A percentile compares a stretch with the other conserved stretches of the same genome.
Conservation (phyloP, 257 asterid species). For the Solanum gandarillasii region DNA sequence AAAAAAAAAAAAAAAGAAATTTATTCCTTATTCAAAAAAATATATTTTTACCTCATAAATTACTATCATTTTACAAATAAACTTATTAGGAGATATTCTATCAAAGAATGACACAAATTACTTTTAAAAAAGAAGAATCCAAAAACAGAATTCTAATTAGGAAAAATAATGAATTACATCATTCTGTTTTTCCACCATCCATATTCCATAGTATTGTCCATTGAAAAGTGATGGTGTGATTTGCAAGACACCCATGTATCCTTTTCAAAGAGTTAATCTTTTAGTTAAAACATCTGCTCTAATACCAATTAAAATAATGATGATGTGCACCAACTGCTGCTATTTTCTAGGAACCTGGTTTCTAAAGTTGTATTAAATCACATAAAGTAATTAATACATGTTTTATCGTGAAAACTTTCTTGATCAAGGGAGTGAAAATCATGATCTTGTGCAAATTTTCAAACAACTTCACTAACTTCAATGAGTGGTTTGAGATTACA, state of each 20-base stretch:
- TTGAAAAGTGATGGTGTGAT: too few relatives aligned
- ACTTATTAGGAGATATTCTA: too few relatives aligned
- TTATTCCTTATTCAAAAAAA: too few relatives aligned
- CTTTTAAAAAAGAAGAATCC: not conserved
- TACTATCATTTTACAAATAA: not conserved
- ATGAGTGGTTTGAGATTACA: not conserved
- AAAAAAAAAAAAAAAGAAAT: too few relatives aligned
- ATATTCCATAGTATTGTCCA: not conserved
- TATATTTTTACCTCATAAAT: not conserved
- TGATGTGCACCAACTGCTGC: not conserved
- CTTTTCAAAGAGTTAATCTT: not conserved
- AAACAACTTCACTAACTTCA: too few relatives aligned
- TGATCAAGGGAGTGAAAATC: not conserved
- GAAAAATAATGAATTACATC: not conserved
- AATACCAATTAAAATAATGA: too few relatives aligned
- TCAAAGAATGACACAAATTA: not conserved
- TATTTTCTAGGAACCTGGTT: not conserved
- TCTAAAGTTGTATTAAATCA: not conserved
- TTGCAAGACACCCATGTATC: too few relatives aligned
- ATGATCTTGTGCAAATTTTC: not conserved
- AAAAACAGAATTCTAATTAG: too few relatives aligned
- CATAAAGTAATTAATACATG: not conserved
- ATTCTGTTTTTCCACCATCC: not conserved
- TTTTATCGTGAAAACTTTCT: not conserved
- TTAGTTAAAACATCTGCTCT: too few relatives aligned